These are phyloP conservation scores for Pyrenophora seminiperda DNA, from an alignment of 2,329 filamentous ascomycete species.

Conservation along the genomic window DNA sequence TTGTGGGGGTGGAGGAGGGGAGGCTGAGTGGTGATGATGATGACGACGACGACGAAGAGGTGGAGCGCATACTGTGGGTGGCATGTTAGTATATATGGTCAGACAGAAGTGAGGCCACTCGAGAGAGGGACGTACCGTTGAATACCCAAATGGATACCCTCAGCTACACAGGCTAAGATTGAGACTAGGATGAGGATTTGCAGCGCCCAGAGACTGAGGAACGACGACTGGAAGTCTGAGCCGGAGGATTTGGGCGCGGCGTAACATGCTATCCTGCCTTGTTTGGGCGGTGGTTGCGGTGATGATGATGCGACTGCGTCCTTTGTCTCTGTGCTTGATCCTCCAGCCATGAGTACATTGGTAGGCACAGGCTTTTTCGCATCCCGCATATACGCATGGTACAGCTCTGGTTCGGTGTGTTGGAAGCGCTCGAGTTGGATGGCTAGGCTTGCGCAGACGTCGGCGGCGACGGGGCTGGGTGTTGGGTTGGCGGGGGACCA, in stretches of 20 bases:
- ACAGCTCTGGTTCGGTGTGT: slow-evolving; percentile 32
- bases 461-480: slow-evolving; percentile 16
- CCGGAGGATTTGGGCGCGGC: not conserved
- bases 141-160: slow-evolving; percentile 29
- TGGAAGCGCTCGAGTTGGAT: slow-evolving; percentile 35
- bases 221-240: slow-evolving; percentile 30
- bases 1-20: not conserved
- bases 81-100: not conserved
- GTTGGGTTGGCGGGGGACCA: slow-evolving; percentile 27
- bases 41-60: not conserved
- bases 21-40: not conserved
- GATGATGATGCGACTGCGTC: too few species aligned
- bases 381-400: slow-evolving; percentile 28
- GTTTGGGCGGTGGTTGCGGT: slow-evolving; percentile 7
- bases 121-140: slow-evolving; percentile 22
- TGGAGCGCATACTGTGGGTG: not conserved
- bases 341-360: slow-evolving; percentile 19
- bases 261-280: slow-evolving; percentile 29
- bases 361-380: slow-evolving; percentile 27
- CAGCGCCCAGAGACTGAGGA: slow-evolving; percentile 31
- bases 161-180: slow-evolving; percentile 36
- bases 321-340: not conserved
- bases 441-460: slow-evolving; percentile 32
- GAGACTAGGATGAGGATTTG: slow-evolving; percentile 36
- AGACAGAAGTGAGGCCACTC: not conserved